Evolutionary conservation across 2,329 filamentous ascomycete genomes (phyloP).

Genomic region (Aureobasidium sp.): DNA sequence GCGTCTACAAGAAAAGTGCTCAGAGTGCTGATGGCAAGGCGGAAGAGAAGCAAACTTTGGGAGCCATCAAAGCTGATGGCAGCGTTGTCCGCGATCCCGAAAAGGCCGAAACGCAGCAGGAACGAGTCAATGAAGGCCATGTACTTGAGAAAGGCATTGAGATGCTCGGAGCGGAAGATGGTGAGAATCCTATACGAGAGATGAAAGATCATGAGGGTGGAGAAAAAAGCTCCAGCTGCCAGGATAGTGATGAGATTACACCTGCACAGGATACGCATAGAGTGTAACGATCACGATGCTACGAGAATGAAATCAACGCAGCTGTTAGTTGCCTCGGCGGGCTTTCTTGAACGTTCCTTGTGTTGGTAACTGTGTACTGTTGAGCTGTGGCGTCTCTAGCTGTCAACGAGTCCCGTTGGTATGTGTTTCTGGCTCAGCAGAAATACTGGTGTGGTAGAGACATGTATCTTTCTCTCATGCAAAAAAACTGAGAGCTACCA

Average conservation of each 20-base stretch:
- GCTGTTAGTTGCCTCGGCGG: neutral
- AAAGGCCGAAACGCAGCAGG: constrained; percentile 13
- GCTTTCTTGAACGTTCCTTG: neutral
- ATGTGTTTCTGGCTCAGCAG: neutral
- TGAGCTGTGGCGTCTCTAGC: neutral
- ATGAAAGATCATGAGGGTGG: constrained; percentile 1
- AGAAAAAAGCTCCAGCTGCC: neutral
- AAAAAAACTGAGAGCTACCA: too few relatives aligned
- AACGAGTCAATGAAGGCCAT: constrained; percentile 20
- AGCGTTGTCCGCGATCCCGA: neutral
- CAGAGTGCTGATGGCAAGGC: constrained; percentile 34
- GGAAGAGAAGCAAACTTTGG: constrained; percentile 12
- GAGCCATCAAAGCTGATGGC: neutral
- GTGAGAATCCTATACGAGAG: constrained; percentile 4
- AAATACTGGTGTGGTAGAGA: constrained; percentile 26
- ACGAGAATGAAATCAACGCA: neutral
- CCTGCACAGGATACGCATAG: neutral
- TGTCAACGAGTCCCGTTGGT: neutral
- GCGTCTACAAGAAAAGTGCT: constrained; percentile 36
- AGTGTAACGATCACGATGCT: neutral
- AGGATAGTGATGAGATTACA: neutral
- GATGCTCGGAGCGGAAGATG: constrained; percentile 23
- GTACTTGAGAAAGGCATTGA: constrained; percentile 23
- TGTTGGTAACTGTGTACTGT: neutral
- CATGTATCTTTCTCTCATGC: neutral